These are phyloP conservation scores for Huntiella omanensis DNA, from an alignment of 2,329 filamentous ascomycete genomes.

Conservation along the genomic window DNA sequence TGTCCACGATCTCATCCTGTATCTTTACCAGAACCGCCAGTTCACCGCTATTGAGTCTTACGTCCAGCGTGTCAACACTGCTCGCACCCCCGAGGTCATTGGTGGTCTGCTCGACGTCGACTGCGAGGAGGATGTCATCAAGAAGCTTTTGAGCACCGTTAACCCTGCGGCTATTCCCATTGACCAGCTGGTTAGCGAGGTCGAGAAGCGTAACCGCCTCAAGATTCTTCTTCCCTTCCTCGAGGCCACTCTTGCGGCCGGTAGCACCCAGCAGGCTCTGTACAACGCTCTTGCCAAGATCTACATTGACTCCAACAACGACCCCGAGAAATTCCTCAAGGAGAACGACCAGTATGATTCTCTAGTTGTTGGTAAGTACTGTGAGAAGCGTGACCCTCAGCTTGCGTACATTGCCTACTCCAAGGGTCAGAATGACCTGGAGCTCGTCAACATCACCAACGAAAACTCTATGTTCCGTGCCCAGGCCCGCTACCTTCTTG, in stretches of 20 bases:
- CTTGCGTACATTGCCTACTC: slow-evolving; percentile 85
- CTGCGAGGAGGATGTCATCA: slow-evolving; percentile 92
- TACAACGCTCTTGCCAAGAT: slow-evolving; percentile 98
- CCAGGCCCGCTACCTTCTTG: slow-evolving; percentile 88
- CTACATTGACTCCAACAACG: slow-evolving; percentile 97
- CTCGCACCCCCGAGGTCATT: slow-evolving; percentile 76
- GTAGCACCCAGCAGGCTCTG: slow-evolving; percentile 90
- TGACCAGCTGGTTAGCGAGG: slow-evolving; percentile 80
- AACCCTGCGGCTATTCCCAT: slow-evolving; percentile 75
- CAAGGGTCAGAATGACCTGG: slow-evolving; percentile 93
- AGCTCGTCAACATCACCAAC: slow-evolving; percentile 94
- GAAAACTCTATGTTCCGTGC: slow-evolving; percentile 99
- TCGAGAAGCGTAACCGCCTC: slow-evolving; percentile 87
- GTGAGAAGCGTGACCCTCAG: slow-evolving; percentile 94
- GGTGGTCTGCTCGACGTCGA: slow-evolving; percentile 91
- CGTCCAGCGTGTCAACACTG: slow-evolving; percentile 88
- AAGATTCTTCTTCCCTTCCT: slow-evolving; percentile 94
- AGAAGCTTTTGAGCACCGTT: slow-evolving; percentile 70
- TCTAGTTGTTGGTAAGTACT: slow-evolving; percentile 85
- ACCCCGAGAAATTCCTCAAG: slow-evolving; percentile 91
- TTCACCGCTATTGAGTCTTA: slow-evolving; percentile 98
- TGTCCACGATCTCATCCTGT: slow-evolving; percentile 87
- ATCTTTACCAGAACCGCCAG: slow-evolving; percentile 96
- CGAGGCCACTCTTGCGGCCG: slow-evolving; percentile 70
- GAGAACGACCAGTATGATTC: slow-evolving; percentile 96